Evolutionary conservation across 306 rosid genomes (phyloP).

Genomic region (Corylus avellana): DNA sequence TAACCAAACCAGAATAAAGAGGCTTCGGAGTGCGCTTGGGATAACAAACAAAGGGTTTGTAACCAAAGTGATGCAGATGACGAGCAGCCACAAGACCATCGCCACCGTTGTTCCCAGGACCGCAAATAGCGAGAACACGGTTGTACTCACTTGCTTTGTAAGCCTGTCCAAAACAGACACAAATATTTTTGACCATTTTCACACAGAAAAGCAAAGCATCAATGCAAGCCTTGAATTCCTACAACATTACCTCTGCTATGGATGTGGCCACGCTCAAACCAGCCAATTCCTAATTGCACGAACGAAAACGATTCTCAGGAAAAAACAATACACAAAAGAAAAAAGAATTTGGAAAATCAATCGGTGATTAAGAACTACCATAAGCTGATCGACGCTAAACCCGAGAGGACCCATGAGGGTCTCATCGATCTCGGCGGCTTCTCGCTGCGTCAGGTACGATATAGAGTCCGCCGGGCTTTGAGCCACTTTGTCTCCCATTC

Average conservation of each 20-base stretch:
- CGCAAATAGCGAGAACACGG: constrained; percentile 80
- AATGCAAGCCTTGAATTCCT: background rate
- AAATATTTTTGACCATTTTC: background rate
- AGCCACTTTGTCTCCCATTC: constrained; percentile 16
- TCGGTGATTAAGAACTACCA: constrained; percentile 46
- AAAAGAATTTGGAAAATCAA: background rate
- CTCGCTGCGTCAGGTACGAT: constrained; percentile 70
- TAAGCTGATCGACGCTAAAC: constrained; percentile 84
- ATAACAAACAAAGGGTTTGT: constrained; percentile 71
- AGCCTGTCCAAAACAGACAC: constrained; percentile 48
- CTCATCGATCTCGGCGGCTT: constrained; percentile 92
- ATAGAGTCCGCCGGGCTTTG: constrained; percentile 45
- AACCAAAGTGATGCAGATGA: constrained; percentile 87
- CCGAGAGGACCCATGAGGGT: constrained; percentile 95
- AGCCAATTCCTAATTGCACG: constrained; percentile 74
- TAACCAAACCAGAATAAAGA: constrained; percentile 82
- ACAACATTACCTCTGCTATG: constrained; percentile 68
- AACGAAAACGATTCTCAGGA: constrained; percentile 9
- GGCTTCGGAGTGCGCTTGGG: constrained; percentile 87
- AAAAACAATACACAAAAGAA: background rate
- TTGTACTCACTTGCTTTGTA: constrained; percentile 65
- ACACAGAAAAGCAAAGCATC: constrained; percentile 17
- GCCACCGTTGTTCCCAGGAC: constrained; percentile 98
- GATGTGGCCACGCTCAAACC: constrained; percentile 92
- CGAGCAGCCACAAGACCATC: constrained; percentile 98